These are phyloP conservation scores for Candida hungchunana DNA, from an alignment of 805 yeast species.

Conservation along the genomic window DNA sequence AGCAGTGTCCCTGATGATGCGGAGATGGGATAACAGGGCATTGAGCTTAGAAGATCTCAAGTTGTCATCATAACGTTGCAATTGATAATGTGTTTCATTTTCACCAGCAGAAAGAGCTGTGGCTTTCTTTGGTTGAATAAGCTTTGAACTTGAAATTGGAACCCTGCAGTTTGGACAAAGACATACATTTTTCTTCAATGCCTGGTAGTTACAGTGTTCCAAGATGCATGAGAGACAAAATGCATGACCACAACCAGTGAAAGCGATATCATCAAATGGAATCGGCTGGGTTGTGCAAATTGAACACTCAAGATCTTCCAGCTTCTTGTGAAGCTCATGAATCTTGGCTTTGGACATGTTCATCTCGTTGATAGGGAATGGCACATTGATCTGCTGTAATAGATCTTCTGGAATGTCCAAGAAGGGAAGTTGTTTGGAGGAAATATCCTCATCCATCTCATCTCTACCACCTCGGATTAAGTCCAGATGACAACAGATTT, in stretches of 20 bases:
- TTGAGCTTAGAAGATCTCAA: conserved; percentile 66
- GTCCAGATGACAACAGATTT: conserved; percentile 80
- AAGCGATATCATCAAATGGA: conserved; percentile 43
- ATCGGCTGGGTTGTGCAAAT: conserved; percentile 76
- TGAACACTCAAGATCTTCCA: conserved; percentile 66
- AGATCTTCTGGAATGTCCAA: conserved; percentile 21
- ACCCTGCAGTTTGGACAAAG: conserved; percentile 78
- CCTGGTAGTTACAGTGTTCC: conserved; percentile 72
- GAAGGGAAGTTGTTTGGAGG: conserved; percentile 12
- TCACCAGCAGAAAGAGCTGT: conserved; percentile 23
- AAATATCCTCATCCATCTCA: conserved; percentile 50
- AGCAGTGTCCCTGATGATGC: conserved; percentile 46
- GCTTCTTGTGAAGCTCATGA: conserved; percentile 28
- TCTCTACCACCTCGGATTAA: conserved; percentile 48
- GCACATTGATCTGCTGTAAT: conserved; percentile 1
- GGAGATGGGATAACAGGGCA: conserved; percentile 60
- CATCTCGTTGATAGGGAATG: conserved; percentile 16
- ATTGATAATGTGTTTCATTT: conserved; percentile 16
- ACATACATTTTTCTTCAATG: conserved; percentile 37
- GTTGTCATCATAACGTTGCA: conserved; percentile 25
- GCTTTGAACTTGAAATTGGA: conserved; percentile 46
- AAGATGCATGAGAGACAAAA: conserved; percentile 71
- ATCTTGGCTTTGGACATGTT: conserved; percentile 23
- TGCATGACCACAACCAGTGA: conserved; percentile 78
- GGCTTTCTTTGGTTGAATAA: conserved; percentile 25